phyloP scores from a whole-genome alignment of 2,329 filamentous ascomycete species.

The Ophiostoma ulmi region DNA sequence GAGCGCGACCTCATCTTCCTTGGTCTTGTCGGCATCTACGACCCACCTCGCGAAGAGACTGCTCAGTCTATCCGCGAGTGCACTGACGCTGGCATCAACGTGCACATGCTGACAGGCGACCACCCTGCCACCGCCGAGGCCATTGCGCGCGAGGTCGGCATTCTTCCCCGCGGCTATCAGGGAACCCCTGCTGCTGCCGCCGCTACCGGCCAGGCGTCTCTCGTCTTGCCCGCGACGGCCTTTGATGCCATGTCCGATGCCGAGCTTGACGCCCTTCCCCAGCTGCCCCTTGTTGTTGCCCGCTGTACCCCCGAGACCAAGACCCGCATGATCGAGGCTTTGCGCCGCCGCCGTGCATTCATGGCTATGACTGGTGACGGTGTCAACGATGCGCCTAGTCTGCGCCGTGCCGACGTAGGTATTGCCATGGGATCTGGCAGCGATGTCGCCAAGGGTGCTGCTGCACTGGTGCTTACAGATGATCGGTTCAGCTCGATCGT shows the following conservation, averaged over 20 bases:
- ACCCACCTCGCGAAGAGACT: conserved; percentile 78
- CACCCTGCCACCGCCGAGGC: conserved; percentile 73
- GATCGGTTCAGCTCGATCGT: conserved; percentile 87
- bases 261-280: conserved; percentile 69
- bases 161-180: conserved; percentile 60
- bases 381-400: conserved; percentile 78
- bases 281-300: conserved; percentile 75
- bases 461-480: conserved; percentile 77
- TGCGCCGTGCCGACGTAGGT: conserved; percentile 76
- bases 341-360: conserved; percentile 69
- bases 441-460: conserved; percentile 78
- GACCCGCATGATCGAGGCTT: conserved; percentile 83
- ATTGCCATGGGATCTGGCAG: conserved; percentile 89
- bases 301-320: conserved; percentile 82
- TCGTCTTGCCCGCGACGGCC: conserved; percentile 70
- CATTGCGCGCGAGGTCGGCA: conserved; percentile 73
- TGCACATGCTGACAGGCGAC: conserved; percentile 82
- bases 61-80: conserved; percentile 66
- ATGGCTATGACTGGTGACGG: conserved; percentile 87
- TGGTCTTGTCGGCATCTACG: conserved; percentile 81
- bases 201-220: conserved; percentile 53
- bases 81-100: conserved; percentile 66
- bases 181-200: conserved; percentile 46
- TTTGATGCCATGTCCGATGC: conserved; percentile 73
- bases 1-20: conserved; percentile 67